These are phyloP conservation scores for Wickerhamiella vanderwaltii DNA, from an alignment of 805 yeast species.

Conservation along the genomic window DNA sequence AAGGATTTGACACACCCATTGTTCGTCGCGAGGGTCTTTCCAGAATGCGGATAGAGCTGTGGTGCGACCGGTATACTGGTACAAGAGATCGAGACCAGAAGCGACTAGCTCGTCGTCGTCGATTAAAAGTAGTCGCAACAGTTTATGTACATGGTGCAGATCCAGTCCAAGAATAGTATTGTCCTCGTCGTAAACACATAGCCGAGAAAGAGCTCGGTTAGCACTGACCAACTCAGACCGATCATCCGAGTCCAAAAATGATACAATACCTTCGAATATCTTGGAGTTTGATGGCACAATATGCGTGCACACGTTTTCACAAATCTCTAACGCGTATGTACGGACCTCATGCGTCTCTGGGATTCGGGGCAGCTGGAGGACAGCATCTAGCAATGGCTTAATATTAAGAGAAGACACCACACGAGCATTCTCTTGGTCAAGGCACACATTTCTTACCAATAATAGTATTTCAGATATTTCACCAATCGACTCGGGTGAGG, in stretches of 20 bases:
- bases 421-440: conserved; percentile 74
- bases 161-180: conserved; percentile 41
- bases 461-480: conserved; percentile 41
- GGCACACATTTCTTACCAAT: conserved; percentile 67
- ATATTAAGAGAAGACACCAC: conserved; percentile 39
- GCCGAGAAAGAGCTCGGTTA: conserved; percentile 65
- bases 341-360: conserved; percentile 26
- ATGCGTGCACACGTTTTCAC: conserved; percentile 76
- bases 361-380: conserved; percentile 21
- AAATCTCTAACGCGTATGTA: conserved; percentile 56
- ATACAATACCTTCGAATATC: conserved; percentile 42
- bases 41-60: conserved; percentile 43
- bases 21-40: conserved; percentile 26
- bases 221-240: conserved; percentile 56
- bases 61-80: conserved; percentile 60
- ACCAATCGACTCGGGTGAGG: conserved; percentile 19
- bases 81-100: conserved; percentile 69
- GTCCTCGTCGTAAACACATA: conserved; percentile 52
- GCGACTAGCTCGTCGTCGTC: conserved; percentile 58
- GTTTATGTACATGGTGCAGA: conserved; percentile 37
- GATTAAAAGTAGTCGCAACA: conserved; percentile 47
- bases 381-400: conserved; percentile 37
- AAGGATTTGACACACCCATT: conserved; percentile 30
- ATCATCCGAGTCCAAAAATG: conserved; percentile 45
- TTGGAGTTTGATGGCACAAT: conserved; percentile 65